Evolutionary conservation across 139 green algal species (phyloP), one percentile per base, ranked within the genome.

Genomic region (Ostreobium quekettii): DNA sequence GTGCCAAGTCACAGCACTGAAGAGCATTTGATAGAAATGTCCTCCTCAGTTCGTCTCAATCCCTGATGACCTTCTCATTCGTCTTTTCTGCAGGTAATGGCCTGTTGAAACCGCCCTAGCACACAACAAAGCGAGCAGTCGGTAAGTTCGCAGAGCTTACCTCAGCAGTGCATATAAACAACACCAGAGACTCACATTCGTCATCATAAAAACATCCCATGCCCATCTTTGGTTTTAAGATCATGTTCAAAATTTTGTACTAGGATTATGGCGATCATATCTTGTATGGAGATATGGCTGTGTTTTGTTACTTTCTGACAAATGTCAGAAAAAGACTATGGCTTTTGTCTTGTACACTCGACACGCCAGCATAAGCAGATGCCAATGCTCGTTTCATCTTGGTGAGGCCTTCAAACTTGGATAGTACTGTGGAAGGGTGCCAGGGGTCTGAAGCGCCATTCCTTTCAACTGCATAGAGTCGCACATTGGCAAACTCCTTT

Each of bases 51-150:
- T 36, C 53, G 8, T 33, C 6, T 32, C 67, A 90, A 48, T 91
- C 85, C 8, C 78, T 67, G 6, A 57, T 19, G n/a, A 90, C 79
- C 62, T 90, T 91, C 64, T 91, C 60, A 2, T 72, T 71, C 1
- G 86, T 91, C 6, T 64, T 64, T 70, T 97, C 91, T 0, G 75
- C 77, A 2, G 91, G 89, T 67, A 97, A 72, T 1, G 85, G 80
- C 2, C 88, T 69, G 73, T 97, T 97, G 82, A 97, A 97, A 1
- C 91, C 91, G 3, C 90, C 90, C 73, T 82, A 76, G 19, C 38
- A 26, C 30, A 26, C 22, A 1, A 22, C 35, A 6, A 1, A 37
- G 29, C 15, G 15, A 53, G 19, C 11, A 53, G 19, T 53, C 42
- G 19, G 42, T 26, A 53, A 26, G 11, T 53, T 26, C 42, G 42